A percentile compares a stretch with the other conserved stretches of the same genome.
These are phyloP conservation scores for Calocybe cyanea DNA, from an alignment of 768 basidiomycete genomes.

Conservation along the genomic window DNA sequence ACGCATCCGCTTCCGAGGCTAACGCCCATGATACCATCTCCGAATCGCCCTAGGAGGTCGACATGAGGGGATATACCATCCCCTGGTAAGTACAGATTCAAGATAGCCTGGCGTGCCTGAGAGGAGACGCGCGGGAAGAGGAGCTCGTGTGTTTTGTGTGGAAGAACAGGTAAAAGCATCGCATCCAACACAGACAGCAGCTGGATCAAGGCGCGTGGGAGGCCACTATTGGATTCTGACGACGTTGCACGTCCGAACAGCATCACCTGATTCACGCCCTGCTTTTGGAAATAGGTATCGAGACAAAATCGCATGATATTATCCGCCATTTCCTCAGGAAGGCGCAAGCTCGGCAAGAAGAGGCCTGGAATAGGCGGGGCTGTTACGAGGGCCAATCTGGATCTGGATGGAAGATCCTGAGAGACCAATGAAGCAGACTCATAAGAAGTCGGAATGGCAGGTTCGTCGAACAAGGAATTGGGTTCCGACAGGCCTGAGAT, in stretches of 20 bases:
- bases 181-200: constrained; percentile 50
- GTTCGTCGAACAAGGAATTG: constrained; percentile 51
- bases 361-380: constrained; percentile 64
- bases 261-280: constrained; percentile 76
- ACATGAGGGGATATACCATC: constrained; percentile 89
- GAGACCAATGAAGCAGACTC: neutral
- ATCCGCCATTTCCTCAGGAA: constrained; percentile 51
- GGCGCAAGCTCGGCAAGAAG: constrained; percentile 45
- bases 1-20: constrained; percentile 77
- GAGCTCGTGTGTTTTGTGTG: constrained; percentile 44
- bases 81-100: constrained; percentile 87
- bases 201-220: constrained; percentile 52
- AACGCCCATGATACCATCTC: constrained; percentile 86
- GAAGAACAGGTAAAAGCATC: constrained; percentile 48
- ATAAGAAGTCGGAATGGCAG: neutral
- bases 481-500: constrained; percentile 20
- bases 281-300: constrained; percentile 48
- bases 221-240: constrained; percentile 29
- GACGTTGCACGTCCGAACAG: constrained; percentile 57
- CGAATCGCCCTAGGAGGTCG: constrained; percentile 80
- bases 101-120: constrained; percentile 75
- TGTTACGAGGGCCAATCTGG: constrained; percentile 28
- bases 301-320: constrained; percentile 49
- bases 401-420: neutral
- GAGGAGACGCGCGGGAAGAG: constrained; percentile 53